Evolutionary conservation across 2,329 filamentous ascomycete species (phyloP), one percentile per base, ranked within the genome.

Genomic region (Pseudocercospora fuligena): DNA sequence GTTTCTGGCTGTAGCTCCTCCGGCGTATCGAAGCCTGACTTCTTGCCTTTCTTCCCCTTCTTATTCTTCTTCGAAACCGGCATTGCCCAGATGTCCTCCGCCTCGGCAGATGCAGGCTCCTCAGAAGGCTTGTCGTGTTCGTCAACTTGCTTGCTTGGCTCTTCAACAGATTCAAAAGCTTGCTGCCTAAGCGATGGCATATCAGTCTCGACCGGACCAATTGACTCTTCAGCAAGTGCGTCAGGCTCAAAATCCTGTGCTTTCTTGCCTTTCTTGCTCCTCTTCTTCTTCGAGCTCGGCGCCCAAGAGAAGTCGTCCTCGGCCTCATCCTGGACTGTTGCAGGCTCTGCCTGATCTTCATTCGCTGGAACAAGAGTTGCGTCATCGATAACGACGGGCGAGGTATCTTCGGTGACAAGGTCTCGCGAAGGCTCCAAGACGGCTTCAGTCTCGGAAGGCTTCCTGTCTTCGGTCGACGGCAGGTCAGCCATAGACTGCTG

Each of bases 11-110:
- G 43, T 12, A 29, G 47, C 78, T 76, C 51, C 80, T 77, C 56
- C 7, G 19, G 25, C 12, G 31, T 36, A 36, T 46, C 56, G 21
- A 68, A 61, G 27, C 21, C 57, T 12, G 70, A 67, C 72, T 81
- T 83, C 43, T 74, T 74, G 69, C 76, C 83, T 58, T 80, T 82
- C 73, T 80, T 83, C 33, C 78, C 80, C 66, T 81, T 78, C 57
- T 70, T 69, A 67, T 23, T 62, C 58, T 40, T 71, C 67, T 51
- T 66, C 43, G 53, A 36, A 14, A 43, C 5, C 11, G 53, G 43
- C 40, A 51, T 19, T 23, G 61, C 25, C 61, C 54, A 53, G 16
- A 58, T 29, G 43, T 63, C 65, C 21, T 62, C 21, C 19, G 63
- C 36, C 6, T 66, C 53, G 40, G 36, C 59, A 27, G 43, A 43